These are phyloP conservation scores for Ascochyta clinopodiicola DNA, from an alignment of 2,329 filamentous ascomycete species.

Conservation along the genomic window DNA sequence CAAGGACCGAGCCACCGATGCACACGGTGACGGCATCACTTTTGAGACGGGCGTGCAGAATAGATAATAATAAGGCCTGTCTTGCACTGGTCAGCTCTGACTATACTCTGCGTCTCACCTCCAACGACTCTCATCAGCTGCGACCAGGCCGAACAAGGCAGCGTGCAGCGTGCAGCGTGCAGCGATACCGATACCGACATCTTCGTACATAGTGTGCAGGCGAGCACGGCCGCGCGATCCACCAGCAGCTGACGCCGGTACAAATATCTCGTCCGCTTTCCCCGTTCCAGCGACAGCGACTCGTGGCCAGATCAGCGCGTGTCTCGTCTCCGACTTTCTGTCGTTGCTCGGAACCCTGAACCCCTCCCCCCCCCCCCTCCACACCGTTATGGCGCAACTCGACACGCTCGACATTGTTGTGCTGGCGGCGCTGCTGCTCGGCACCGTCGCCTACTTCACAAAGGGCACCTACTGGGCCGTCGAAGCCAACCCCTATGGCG, in stretches of 20 bases:
- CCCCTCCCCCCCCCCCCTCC: constrained; percentile 7
- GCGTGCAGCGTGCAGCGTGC: constrained; percentile 3
- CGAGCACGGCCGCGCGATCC: constrained; percentile 25
- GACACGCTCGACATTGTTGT: constrained; percentile 95
- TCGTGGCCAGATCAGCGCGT: constrained; percentile 27
- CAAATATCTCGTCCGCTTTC: constrained; percentile 39
- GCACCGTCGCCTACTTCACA: constrained; percentile 94
- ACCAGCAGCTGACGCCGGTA: constrained; percentile 26
- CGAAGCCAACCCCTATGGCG: constrained; percentile 85
- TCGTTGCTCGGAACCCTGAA: constrained; percentile 14
- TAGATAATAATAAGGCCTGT: constrained; percentile 1
- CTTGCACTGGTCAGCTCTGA: constrained; percentile 6
- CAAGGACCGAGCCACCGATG: constrained; percentile 1
- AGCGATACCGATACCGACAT: neutral
- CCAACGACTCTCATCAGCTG: constrained; percentile 14
- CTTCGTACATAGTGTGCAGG: too few relatives aligned
- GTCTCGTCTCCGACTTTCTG: constrained; percentile 22
- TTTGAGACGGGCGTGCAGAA: constrained; percentile 4
- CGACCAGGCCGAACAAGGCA: constrained; percentile 6
- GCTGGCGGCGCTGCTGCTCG: constrained; percentile 81
- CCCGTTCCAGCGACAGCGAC: constrained; percentile 31
- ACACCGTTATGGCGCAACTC: constrained; percentile 82
- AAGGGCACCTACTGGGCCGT: constrained; percentile 95
- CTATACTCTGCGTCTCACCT: constrained; percentile 2
- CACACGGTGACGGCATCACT: constrained; percentile 37